These are phyloP conservation scores for Geranium rotundifolium DNA, from an alignment of 345 rosid genomes.

Conservation along the genomic window DNA sequence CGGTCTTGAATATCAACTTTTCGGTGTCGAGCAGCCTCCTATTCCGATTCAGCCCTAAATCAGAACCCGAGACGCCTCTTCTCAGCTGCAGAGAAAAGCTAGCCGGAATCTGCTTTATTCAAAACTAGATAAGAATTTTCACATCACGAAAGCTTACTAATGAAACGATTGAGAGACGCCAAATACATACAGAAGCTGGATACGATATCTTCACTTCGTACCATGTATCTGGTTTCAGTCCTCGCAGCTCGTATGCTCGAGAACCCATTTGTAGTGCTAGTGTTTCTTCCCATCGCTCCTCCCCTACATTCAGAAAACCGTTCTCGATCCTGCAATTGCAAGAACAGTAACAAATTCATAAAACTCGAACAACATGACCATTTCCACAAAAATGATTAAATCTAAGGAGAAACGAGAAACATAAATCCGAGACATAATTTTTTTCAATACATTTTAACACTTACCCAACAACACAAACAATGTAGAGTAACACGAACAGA, in stretches of 20 bases:
- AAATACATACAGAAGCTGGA: slow-evolving; percentile 87
- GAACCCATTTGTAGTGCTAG: slow-evolving; percentile 48
- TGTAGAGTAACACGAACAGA: not conserved
- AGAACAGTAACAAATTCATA: not conserved
- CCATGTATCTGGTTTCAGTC: slow-evolving; percentile 61
- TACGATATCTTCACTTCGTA: slow-evolving; percentile 98
- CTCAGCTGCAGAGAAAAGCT: slow-evolving; percentile 47
- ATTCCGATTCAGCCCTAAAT: slow-evolving; percentile 15
- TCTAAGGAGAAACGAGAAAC: no score
- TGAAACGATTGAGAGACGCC: slow-evolving; percentile 5
- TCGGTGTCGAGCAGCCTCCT: slow-evolving; percentile 56
- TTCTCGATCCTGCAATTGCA: slow-evolving; percentile 22
- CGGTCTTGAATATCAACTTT: slow-evolving; percentile 48
- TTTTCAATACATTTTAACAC: not conserved
- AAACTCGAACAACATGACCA: not conserved
- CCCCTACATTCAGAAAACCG: slow-evolving; percentile 41
- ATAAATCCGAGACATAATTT: no score
- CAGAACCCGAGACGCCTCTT: slow-evolving; percentile 29
- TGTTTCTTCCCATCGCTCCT: slow-evolving; percentile 61
- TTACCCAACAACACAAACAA: not conserved
- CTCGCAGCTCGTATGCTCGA: slow-evolving; percentile 43
- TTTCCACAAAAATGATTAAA: not conserved
- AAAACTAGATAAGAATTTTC: slow-evolving; percentile 3
- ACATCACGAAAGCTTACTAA: slow-evolving; percentile 9
- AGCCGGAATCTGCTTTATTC: slow-evolving; percentile 50